These are phyloP conservation scores for Neltuma alba DNA, from an alignment of 306 rosid species.

Conservation along the genomic window DNA sequence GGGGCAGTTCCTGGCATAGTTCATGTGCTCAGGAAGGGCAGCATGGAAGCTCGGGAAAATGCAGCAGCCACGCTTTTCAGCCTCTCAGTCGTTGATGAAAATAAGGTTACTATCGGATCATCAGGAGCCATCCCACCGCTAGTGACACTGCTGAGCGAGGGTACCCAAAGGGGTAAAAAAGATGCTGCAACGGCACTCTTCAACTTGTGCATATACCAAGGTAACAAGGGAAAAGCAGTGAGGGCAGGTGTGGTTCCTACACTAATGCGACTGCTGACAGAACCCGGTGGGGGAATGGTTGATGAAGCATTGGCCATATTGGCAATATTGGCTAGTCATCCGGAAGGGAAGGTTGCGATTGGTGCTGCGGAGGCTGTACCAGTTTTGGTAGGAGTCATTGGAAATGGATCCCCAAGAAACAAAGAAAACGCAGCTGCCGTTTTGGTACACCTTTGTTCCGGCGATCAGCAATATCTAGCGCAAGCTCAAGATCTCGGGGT, in stretches of 20 bases:
- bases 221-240: conserved; percentile 95
- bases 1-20: conserved; percentile 97
- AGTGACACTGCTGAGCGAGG: conserved; percentile 82
- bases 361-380: conserved; percentile 90
- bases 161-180: conserved; percentile 96
- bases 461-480: conserved; percentile 72
- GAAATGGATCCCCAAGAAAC: conserved; percentile 91
- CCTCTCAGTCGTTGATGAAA: conserved; percentile 94
- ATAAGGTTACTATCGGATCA: conserved; percentile 83
- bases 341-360: conserved; percentile 85
- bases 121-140: conserved; percentile 94
- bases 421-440: conserved; percentile 96
- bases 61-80: conserved; percentile 99
- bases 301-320: conserved; percentile 97
- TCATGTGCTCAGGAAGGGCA: conserved; percentile 86
- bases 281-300: conserved; percentile 89
- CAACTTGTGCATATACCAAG: conserved; percentile 94
- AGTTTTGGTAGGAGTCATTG: conserved; percentile 77
- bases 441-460: conserved; percentile 83
- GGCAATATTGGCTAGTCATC: conserved; percentile 89
- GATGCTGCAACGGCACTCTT: conserved; percentile 99
- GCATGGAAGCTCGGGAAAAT: conserved; percentile 99
- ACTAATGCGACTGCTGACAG: conserved; percentile 81
- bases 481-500: conserved; percentile 80
- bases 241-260: conserved; percentile 95